Conservation (phyloP, 139 green algal species). For the Spirogloea muscicola region DNA sequence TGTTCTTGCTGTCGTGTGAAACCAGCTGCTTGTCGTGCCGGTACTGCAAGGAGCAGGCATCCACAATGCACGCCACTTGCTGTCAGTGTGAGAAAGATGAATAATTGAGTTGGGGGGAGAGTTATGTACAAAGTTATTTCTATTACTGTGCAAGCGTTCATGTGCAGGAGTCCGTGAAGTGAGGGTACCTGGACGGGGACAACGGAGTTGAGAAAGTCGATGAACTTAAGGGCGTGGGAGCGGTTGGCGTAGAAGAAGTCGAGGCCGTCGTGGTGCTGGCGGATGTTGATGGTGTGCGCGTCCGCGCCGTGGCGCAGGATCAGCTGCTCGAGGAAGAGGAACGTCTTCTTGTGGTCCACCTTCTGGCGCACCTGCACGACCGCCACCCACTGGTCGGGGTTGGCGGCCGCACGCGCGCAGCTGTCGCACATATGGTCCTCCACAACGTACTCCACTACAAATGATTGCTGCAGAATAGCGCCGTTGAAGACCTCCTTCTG, state of each 20-base stretch:
- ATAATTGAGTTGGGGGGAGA: no score
- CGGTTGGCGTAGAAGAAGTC: slow-evolving; percentile 93
- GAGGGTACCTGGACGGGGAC: slow-evolving; percentile 49
- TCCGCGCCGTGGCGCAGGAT: slow-evolving; percentile 91
- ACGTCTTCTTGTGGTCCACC: slow-evolving; percentile 95
- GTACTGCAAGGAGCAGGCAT: no score
- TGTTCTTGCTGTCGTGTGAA: slow-evolving; percentile 85
- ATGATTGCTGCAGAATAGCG: slow-evolving; percentile 95
- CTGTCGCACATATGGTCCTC: slow-evolving; percentile 93
- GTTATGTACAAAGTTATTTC: no score
- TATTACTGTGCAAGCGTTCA: no score
- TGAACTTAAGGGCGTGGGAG: slow-evolving; percentile 81
- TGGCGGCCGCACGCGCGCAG: slow-evolving; percentile 80
- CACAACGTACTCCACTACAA: slow-evolving; percentile 92
- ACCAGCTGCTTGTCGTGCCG: slow-evolving; percentile 95
- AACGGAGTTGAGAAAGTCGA: slow-evolving; percentile 86
- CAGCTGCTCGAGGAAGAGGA: slow-evolving; percentile 97
- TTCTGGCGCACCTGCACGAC: slow-evolving; percentile 90
- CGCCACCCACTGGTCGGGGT: slow-evolving; percentile 90
- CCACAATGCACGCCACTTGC: no score
- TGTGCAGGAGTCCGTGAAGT: no score
- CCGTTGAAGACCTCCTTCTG: slow-evolving; percentile 92
- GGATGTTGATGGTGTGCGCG: slow-evolving; percentile 69
- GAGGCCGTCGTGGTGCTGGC: slow-evolving; percentile 64
- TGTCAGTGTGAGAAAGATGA: no score